A percentile compares a stretch with the other conserved stretches of the same genome.
Evolutionary conservation across 257 asterid species (phyloP).

Genomic region (Paraleonurus japonicus): DNA sequence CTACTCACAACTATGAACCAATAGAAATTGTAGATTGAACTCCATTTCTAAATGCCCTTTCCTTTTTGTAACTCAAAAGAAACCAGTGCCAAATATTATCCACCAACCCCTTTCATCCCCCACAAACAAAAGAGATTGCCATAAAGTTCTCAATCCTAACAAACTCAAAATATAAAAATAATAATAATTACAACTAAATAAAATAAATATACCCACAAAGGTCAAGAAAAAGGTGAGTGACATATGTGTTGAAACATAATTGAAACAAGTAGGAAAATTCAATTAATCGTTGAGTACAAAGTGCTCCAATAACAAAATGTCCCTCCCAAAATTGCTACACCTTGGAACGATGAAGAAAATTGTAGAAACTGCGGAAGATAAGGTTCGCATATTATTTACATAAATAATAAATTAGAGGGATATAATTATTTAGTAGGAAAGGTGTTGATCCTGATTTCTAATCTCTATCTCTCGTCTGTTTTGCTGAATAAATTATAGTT

Average conservation of each 20-base stretch:
- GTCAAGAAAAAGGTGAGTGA: neutral
- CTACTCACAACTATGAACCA: constrained; percentile 11
- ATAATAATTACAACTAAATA: neutral
- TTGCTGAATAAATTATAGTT: too few relatives aligned
- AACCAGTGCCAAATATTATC: constrained; percentile 13
- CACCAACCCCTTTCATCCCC: neutral
- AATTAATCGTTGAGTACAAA: constrained; percentile 3
- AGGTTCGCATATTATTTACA: too few relatives aligned
- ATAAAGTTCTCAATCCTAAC: constrained; percentile 15
- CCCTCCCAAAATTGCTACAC: constrained; percentile 16
- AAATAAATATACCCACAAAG: neutral
- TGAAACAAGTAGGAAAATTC: constrained; percentile 21
- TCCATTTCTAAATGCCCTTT: constrained; percentile 2
- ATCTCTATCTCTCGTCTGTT: too few relatives aligned
- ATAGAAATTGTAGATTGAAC: constrained; percentile 2
- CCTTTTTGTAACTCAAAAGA: neutral
- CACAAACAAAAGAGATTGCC: constrained; percentile 2
- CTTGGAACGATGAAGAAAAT: constrained; percentile 24
- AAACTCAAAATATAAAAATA: neutral
- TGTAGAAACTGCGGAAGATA: constrained; percentile 18
- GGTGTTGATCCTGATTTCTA: too few relatives aligned
- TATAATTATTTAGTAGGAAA: neutral
- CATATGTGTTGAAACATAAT: constrained; percentile 18
- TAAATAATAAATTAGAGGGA: neutral
- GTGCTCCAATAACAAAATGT: constrained; percentile 21